phyloP scores from a whole-genome alignment of 768 basidiomycete genomes.

The Daedalea quercina region DNA sequence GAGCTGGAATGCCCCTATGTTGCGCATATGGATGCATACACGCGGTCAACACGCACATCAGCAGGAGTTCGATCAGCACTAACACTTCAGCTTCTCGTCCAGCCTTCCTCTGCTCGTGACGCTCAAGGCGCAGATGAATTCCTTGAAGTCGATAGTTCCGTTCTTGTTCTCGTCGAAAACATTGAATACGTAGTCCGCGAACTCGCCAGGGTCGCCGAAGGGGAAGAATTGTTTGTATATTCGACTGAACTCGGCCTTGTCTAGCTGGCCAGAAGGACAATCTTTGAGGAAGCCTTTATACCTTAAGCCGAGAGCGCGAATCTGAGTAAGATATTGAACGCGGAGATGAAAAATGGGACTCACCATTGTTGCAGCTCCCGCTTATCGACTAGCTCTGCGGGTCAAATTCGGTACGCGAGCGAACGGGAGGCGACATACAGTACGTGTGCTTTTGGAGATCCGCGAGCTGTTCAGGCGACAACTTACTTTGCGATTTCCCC shows the following conservation, averaged over 20 bases:
- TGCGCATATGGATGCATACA: not conserved
- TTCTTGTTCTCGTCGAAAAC: slow-evolving; percentile 95
- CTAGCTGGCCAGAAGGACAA: slow-evolving; percentile 93
- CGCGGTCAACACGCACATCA: not conserved
- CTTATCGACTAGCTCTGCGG: slow-evolving; percentile 70
- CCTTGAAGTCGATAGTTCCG: slow-evolving; percentile 98
- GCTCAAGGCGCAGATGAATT: slow-evolving; percentile 97
- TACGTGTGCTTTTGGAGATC: slow-evolving; percentile 98
- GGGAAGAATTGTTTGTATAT: slow-evolving; percentile 99
- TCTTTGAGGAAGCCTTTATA: slow-evolving; percentile 99
- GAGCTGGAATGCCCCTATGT: slow-evolving; percentile 95
- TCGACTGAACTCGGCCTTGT: slow-evolving; percentile 91
- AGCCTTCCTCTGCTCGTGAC: slow-evolving; percentile 88
- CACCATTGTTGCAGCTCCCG: slow-evolving; percentile 95
- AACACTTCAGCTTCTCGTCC: slow-evolving; percentile 98
- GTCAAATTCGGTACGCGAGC: slow-evolving; percentile 13
- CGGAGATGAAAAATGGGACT: slow-evolving; percentile 8
- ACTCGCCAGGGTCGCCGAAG: slow-evolving; percentile 94
- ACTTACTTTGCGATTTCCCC: slow-evolving; percentile 97
- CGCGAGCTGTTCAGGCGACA: slow-evolving; percentile 87
- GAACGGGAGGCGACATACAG: slow-evolving; percentile 45
- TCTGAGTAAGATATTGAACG: slow-evolving; percentile 11
- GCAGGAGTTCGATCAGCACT: slow-evolving; percentile 22
- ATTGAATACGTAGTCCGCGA: slow-evolving; percentile 98
- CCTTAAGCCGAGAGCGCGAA: slow-evolving; percentile 38